Evolutionary conservation across 257 asterid species (phyloP), one percentile per base, ranked within the genome.

Genomic region (Salvia rosmarinus): DNA sequence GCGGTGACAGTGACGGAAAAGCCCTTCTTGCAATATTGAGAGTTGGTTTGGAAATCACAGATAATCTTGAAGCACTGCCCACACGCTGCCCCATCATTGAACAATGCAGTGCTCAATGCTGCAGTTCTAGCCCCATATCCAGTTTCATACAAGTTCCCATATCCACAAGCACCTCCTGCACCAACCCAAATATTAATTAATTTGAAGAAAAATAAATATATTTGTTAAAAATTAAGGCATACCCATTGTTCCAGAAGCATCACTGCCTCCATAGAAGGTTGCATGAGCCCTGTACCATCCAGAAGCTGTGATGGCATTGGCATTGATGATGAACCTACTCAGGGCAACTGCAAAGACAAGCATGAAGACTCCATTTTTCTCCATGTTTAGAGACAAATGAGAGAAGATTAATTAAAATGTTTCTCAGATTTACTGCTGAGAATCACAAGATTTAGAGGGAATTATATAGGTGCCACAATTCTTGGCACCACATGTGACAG

Each of bases 211-310:
- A 39, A 39, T n/a, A 17, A 32, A 50, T 6, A 20, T 42, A 5
- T 2, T 17, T 28, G 12, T 6, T 6, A 6, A 4, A 49, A 25
- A 4, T 23, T 8, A 20, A 9, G 35, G 35, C 71, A 14, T 80
- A 85, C 94, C 94, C 94, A 87, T 87, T 69, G 94, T 87, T 1
- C 90, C 94, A 2, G 94, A 85, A 47, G 94, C 90, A 63, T 87
- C 94, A 55, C 87, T 80, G 67, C 90, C 89, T 13, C 94, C 94
- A 14, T 87, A 87, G 78, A 87, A 87, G 14, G 94, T 87, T 20
- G 94, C 94, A 60, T 72, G 77, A 21, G 90, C 94, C 39, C 19
- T 64, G 30, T 12, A 60, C 90, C 85, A 83, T 13, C 77, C 75
- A 12, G 88, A 87, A 59, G 92, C 86, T 20, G 79, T 72, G 67